Conservation (phyloP, 2,329 filamentous ascomycete genomes). For the Fusarium tanahbumbuense region DNA sequence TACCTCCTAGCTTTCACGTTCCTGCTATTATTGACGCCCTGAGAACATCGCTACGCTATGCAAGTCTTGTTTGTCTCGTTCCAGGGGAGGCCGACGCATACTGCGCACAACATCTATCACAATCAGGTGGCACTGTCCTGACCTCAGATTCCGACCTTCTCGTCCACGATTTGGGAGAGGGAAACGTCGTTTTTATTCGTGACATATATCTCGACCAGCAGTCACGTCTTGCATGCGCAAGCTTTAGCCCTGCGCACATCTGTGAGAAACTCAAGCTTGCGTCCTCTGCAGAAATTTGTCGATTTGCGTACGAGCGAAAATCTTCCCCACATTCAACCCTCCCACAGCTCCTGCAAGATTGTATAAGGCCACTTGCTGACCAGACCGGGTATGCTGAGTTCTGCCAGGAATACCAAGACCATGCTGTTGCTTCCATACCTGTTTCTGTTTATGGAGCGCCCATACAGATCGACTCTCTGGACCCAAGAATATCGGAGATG, state of each 20-base stretch:
- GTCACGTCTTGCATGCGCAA: constrained; percentile 41
- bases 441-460: constrained; percentile 7
- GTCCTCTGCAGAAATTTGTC: constrained; percentile 43
- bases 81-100: constrained; percentile 87
- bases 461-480: constrained; percentile 44
- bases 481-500: constrained; percentile 56
- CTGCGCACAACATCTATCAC: constrained; percentile 75
- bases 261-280: constrained; percentile 57
- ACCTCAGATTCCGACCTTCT: constrained; percentile 91
- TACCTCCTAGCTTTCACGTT: constrained; percentile 78
- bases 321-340: constrained; percentile 46
- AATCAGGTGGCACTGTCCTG: constrained; percentile 68
- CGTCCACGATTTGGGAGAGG: constrained; percentile 75
- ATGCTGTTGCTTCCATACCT: constrained; percentile 39
- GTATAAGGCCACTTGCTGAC: constrained; percentile 38
- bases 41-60: constrained; percentile 56
- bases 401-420: constrained; percentile 48
- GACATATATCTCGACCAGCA: constrained; percentile 63
- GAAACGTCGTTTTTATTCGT: constrained; percentile 74
- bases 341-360: constrained; percentile 47
- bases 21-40: constrained; percentile 80
- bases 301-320: constrained; percentile 53
- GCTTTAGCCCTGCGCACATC: constrained; percentile 53
- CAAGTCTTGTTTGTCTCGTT: constrained; percentile 66
- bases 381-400: constrained; percentile 46